Conservation (phyloP, 345 rosid genomes). For the Populus ilicifolia region DNA sequence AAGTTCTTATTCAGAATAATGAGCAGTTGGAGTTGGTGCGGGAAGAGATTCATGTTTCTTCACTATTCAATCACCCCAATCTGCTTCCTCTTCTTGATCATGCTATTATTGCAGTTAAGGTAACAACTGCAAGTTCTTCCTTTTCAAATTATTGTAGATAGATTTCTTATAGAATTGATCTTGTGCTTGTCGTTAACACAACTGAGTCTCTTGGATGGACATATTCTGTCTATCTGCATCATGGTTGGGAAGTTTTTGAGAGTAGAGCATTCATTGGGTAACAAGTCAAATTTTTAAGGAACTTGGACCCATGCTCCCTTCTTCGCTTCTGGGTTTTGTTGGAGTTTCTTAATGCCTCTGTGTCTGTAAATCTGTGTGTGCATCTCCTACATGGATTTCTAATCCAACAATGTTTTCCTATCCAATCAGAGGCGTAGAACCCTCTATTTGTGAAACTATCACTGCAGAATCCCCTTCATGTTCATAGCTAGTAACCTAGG, state of each 20-base stretch:
- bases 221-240: not conserved
- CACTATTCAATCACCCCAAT: constrained; percentile 77
- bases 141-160: not conserved
- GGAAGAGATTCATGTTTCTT: constrained; percentile 90
- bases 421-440: not conserved
- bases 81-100: constrained; percentile 97
- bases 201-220: not conserved
- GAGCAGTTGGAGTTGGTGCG: constrained; percentile 86
- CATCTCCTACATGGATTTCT: not conserved
- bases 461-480: not conserved
- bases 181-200: not conserved
- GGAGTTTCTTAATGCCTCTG: not conserved
- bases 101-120: constrained; percentile 87
- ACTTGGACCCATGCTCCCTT: not conserved
- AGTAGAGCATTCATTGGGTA: not conserved
- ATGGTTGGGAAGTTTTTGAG: not conserved
- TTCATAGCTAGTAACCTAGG: not conserved
- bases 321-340: constrained; percentile 1
- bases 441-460: not conserved
- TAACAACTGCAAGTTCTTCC: constrained; percentile 9
- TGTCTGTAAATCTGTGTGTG: not conserved
- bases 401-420: not conserved
- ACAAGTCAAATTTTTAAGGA: constrained; percentile 2
- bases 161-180: not conserved
- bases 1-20: constrained; percentile 82